phyloP scores from a whole-genome alignment of 2,329 filamentous ascomycete species.

The Pseudogymnoascus sp. region DNA sequence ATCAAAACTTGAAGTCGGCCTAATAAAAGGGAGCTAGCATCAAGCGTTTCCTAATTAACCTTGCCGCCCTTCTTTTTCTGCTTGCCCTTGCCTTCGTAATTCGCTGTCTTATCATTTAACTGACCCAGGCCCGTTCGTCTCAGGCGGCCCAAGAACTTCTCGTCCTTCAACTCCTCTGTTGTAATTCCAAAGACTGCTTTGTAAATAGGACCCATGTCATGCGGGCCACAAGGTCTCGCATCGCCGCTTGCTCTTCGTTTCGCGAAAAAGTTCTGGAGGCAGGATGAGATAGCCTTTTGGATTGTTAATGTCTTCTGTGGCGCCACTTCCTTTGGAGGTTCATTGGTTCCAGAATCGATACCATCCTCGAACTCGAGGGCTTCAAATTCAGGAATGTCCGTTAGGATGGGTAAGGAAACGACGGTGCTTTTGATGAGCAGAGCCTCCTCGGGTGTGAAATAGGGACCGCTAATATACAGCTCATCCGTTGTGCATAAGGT shows the following conservation, averaged over 20 bases:
- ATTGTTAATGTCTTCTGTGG: constrained; percentile 16
- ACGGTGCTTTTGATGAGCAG: constrained; percentile 17
- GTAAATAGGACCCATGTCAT: constrained; percentile 23
- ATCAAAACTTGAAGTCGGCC: background rate
- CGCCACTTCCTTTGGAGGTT: background rate
- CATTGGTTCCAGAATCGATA: background rate
- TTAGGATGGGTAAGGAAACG: constrained; percentile 11
- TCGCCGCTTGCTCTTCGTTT: constrained; percentile 26
- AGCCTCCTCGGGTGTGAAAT: constrained; percentile 23
- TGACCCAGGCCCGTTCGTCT: constrained; percentile 15
- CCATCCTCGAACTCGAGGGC: background rate
- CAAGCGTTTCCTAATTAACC: background rate
- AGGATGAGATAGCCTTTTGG: constrained; percentile 20
- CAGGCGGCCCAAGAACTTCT: constrained; percentile 18
- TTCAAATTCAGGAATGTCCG: constrained; percentile 13
- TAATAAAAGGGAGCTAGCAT: background rate
- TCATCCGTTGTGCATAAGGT: constrained; percentile 19
- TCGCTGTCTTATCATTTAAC: background rate
- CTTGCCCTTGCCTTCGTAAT: constrained; percentile 9
- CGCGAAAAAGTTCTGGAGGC: constrained; percentile 22
- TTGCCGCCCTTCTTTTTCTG: constrained; percentile 12
- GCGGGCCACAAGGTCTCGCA: constrained; percentile 24
- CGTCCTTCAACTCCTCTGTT: constrained; percentile 15
- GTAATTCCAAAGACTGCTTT: constrained; percentile 17
- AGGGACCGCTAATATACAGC: constrained; percentile 25